phyloP scores from a whole-genome alignment of 2,329 filamentous ascomycete species.

The Phaeosphaeria sp. region DNA sequence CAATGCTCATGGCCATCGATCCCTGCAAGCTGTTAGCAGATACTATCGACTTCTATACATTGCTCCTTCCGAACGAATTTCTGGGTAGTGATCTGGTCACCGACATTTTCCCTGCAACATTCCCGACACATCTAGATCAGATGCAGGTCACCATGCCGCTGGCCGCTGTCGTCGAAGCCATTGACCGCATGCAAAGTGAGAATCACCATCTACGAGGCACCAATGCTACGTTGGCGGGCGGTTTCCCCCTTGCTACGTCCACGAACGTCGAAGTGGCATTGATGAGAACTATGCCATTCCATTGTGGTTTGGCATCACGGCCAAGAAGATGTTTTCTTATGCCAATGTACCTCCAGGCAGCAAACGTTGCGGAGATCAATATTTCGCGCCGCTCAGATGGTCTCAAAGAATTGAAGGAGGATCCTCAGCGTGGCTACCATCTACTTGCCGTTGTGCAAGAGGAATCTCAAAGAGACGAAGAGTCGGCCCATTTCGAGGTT shows the following conservation, averaged over 20 bases:
- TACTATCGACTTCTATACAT: not conserved
- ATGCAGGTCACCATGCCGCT: constrained; percentile 7
- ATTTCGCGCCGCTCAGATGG: not conserved
- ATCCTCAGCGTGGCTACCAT: constrained; percentile 5
- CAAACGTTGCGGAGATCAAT: not conserved
- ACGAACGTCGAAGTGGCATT: not conserved
- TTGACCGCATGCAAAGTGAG: constrained; percentile 9
- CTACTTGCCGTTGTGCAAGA: constrained; percentile 14
- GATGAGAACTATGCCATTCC: not conserved
- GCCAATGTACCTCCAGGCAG: not conserved
- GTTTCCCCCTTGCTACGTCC: constrained; percentile 8
- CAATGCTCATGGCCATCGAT: not conserved
- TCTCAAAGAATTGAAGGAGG: no score
- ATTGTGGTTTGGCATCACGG: not conserved
- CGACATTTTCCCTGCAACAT: not conserved
- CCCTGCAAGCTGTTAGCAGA: not conserved
- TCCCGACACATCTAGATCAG: not conserved
- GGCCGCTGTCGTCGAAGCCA: constrained; percentile 17
- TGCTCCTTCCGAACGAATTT: not conserved
- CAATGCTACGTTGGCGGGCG: constrained; percentile 4
- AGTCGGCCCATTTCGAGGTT: no score
- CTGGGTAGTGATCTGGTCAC: not conserved
- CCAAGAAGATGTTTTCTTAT: constrained; percentile 8
- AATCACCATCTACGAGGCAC: not conserved
- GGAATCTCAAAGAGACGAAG: no score